Evolutionary conservation across 192 early-diverging fungal species (phyloP), one percentile per base, ranked within the genome.

Genomic region (Haplosporangium gracile): DNA sequence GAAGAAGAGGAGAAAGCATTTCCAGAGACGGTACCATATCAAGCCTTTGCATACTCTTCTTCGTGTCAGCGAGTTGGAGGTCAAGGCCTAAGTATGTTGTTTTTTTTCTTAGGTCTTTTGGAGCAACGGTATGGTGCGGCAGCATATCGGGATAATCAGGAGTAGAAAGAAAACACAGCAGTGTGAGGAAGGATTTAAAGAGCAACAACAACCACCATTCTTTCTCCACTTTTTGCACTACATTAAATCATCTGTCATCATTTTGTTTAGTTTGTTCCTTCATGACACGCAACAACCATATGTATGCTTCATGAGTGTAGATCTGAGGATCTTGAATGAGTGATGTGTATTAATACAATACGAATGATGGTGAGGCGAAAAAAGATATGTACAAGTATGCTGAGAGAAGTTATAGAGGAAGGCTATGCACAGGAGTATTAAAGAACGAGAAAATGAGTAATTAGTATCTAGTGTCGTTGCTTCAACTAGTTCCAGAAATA

Each of bases 1-100:
- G 87, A 96, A 95, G 91, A 95, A 95, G 89, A 92, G 91, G 89
- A 94, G 95, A 89, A 97, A 95, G 72, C 92, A 93, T 55, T 92
- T 93, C 86, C 93, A 93, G 88, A 92, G 93, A 70, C 91, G 91
- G 5, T 91, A 94, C 63, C 89, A 90, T 32, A 93, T 95, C 82
- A 93, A 94, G 75, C 95, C 94, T 74, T 88, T 92, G 70, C 91
- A 95, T 76, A 97, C 96, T 0, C 91, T 95, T 68, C 88, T 97
- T 68, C 93, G 96, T 74, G 91, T 97, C 39, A 90, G 93, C 24
- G 89, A 94, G 74, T 80, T 97, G 29, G 93, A 94, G 39, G 90
- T 96, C 11, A 93, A 90, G 84, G 84, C 79, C 10, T 79, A 76
- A 68, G 10, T 18, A 13, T 13, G 7, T 42, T 8, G 7, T 24